Percentiles rank a stretch among this genome's conserved stretches.
Evolutionary conservation across 176 grass and related monocot genomes (phyloP).

Genomic region (Musa troglodytarum): DNA sequence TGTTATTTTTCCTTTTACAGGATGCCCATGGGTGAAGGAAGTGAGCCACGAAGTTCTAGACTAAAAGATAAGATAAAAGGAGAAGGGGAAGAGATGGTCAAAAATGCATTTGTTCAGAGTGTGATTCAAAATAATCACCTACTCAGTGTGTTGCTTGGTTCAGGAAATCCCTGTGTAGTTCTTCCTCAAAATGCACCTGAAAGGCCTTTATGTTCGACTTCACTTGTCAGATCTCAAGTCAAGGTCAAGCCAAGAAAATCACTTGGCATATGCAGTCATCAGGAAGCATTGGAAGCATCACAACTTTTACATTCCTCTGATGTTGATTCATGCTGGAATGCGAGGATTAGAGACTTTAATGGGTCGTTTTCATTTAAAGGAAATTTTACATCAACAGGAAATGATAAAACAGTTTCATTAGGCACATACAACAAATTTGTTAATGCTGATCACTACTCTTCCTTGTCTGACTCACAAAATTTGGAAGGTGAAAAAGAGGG

Average conservation of each 20-base stretch:
- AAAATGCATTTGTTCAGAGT: constrained; percentile 75
- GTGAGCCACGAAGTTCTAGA: constrained; percentile 78
- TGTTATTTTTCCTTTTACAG: constrained; percentile 23
- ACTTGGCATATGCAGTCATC: constrained; percentile 25
- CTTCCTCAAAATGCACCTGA: constrained; percentile 43
- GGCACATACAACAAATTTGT: constrained; percentile 14
- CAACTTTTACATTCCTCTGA: constrained; percentile 26
- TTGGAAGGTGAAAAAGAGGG: constrained; percentile 32
- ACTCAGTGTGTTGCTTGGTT: constrained; percentile 46
- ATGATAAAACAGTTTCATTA: constrained; percentile 22
- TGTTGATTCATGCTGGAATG: constrained; percentile 19
- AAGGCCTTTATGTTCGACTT: constrained; percentile 43
- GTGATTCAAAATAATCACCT: constrained; percentile 74
- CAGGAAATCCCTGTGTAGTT: constrained; percentile 61
- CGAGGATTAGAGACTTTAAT: constrained; percentile 22
- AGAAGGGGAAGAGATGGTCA: constrained; percentile 73
- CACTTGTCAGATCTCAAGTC: constrained; percentile 29
- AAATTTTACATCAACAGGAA: constrained; percentile 17
- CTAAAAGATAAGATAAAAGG: constrained; percentile 88
- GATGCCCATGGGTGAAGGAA: constrained; percentile 41
- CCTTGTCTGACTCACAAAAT: constrained; percentile 33
- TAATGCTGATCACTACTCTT: constrained; percentile 26
- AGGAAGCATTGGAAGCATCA: constrained; percentile 33
- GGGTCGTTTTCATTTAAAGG: constrained; percentile 24
- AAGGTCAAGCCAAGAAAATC: constrained; percentile 40